phyloP scores from a whole-genome alignment of 441 rosid genomes.

The Geranium incanum region DNA sequence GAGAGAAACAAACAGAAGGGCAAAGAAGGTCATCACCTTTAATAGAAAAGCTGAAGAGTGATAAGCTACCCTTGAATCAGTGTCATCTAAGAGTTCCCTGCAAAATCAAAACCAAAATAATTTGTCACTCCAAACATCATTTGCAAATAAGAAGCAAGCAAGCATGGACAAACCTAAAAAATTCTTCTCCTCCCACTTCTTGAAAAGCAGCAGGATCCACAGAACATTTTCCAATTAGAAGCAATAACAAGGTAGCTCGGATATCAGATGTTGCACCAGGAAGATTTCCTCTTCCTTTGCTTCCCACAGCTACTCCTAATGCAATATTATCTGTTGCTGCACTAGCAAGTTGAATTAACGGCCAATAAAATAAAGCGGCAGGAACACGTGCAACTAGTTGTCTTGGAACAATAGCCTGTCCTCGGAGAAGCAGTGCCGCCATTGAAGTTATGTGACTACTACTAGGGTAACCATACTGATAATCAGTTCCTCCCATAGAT shows the following conservation, averaged over 20 bases:
- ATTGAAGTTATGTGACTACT: slow-evolving; percentile 55
- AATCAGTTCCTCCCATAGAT: slow-evolving; percentile 43
- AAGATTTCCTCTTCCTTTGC: slow-evolving; percentile 97
- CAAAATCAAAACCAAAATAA: slow-evolving; percentile 17
- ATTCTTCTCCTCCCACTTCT: slow-evolving; percentile 89
- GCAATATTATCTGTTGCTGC: slow-evolving; percentile 96
- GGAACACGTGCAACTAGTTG: slow-evolving; percentile 94
- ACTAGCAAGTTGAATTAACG: slow-evolving; percentile 91
- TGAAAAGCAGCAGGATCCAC: slow-evolving; percentile 83
- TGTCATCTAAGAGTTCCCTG: slow-evolving; percentile 95
- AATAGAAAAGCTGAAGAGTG: slow-evolving; percentile 94
- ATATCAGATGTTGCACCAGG: slow-evolving; percentile 97
- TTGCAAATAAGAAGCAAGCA: slow-evolving; percentile 15
- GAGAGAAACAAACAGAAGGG: background rate
- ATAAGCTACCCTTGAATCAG: slow-evolving; percentile 96
- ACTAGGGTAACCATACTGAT: slow-evolving; percentile 36
- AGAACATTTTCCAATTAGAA: slow-evolving; percentile 92
- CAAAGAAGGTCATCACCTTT: slow-evolving; percentile 55
- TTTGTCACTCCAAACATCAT: slow-evolving; percentile 1
- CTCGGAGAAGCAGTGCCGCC: slow-evolving; percentile 90
- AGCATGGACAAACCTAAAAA: slow-evolving; percentile 60
- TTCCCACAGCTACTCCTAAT: slow-evolving; percentile 98
- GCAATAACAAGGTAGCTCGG: slow-evolving; percentile 80
- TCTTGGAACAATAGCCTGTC: slow-evolving; percentile 90
- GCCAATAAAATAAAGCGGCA: slow-evolving; percentile 92